Evolutionary conservation across 148 eudicot species (phyloP).

Genomic region (Vaccinium darrowii): DNA sequence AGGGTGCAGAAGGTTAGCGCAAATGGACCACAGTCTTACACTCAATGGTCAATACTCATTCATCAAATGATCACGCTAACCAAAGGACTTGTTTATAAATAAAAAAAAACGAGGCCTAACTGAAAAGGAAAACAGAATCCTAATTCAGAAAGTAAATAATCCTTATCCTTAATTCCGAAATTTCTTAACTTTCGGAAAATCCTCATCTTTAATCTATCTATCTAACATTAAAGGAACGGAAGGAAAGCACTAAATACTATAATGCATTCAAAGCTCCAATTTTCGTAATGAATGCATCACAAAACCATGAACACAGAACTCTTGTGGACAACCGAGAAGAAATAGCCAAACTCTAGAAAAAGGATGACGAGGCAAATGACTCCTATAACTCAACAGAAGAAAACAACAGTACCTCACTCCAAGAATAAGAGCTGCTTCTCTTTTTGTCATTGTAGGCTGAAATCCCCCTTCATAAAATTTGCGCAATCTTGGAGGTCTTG

Average conservation of each 20-base stretch:
- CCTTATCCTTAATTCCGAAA: neutral
- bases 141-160: neutral
- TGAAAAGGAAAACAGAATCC: neutral
- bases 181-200: neutral
- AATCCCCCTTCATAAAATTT: conserved; percentile 71
- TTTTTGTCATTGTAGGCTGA: conserved; percentile 30
- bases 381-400: neutral
- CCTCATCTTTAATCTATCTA: neutral
- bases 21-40: neutral
- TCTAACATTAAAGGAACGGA: neutral
- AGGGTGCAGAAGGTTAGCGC: neutral
- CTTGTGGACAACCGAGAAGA: neutral
- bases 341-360: neutral
- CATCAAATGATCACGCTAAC: neutral
- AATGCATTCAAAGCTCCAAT: neutral
- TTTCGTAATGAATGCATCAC: neutral
- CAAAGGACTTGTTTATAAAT: neutral
- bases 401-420: conserved; percentile 62
- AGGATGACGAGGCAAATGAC: neutral
- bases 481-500: conserved; percentile 70
- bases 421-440: conserved; percentile 91
- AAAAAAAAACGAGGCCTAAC: neutral
- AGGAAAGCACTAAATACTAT: neutral
- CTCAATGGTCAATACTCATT: neutral
- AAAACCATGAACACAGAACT: neutral